Evolutionary conservation across 2,329 filamentous ascomycete genomes (phyloP), one percentile per base, ranked within the genome.

Genomic region (Colletotrichum eleusines): DNA sequence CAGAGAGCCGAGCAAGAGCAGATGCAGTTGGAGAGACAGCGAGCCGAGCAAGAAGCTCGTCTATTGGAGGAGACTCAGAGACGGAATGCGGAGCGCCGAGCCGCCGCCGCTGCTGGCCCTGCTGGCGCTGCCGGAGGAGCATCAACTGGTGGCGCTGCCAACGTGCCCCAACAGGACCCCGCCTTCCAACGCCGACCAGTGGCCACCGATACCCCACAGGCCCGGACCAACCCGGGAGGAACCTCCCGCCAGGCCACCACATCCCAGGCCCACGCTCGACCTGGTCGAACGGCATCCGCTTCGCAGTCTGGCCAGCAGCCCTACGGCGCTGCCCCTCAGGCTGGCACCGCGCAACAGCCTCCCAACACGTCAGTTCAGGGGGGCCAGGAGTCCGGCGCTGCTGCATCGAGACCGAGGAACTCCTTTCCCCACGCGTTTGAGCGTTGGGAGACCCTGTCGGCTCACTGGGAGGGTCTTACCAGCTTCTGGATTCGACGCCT

Each of bases 381-480:
- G 3, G 80, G 77, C 35, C 81, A 81, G 33, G 62, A 79, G 33
- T 78, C 81, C 12, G 46, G 78, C 57, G 72, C 74, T 11, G 74
- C 78, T 35, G 75, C 79, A 20, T 76, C 75, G 63, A 80, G 86
- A 62, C 80, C 87, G 63, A 85, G 90, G 68, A 93, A 92, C 57
- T 91, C 91, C 0, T 98, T 99, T 74, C 96, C 96, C 0, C 96
- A 98, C 81, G 96, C 96, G 0, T 99, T 99, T 77, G 95, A 99
- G 81, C 89, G 96, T 71, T 99, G 96, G 96, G 96, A 99, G 79
- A 95, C 94, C 0, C 83, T 99, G 3, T 99, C 96, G 0, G 97
- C 96, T 7, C 95, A 98, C 76, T 99, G 96, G 96, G 96, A 99
- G 80, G 96, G 96, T 5, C 86, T 99, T 70, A 98, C 96, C 0